Evolutionary conservation across 495 filamentous ascomycete species (phyloP), one percentile per base, ranked within the genome.

Genomic region (Lentithecium fluviatile): DNA sequence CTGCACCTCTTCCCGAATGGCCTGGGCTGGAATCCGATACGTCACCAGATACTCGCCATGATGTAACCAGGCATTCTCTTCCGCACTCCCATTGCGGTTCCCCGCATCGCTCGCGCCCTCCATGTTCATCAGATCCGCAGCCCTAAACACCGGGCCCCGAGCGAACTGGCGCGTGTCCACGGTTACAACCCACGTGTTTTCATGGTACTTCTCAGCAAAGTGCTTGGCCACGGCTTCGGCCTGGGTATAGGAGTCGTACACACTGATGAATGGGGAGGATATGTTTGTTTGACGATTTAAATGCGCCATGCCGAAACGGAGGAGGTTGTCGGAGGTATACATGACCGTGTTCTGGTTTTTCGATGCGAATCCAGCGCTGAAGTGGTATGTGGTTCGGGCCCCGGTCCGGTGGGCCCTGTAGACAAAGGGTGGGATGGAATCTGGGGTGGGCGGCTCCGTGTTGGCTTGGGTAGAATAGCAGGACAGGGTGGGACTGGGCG

Each of bases 111-210:
- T n/a, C 13, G 36, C 53, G 32, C 25, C 23, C 6, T n/a, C 40
- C 32, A 36, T 26, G 2, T 46, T 26, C 8, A 63, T 19, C 26
- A 63, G 26, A 51, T 63, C 60, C 17, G 21, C 52, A 24, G 65
- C 65, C 12, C 60, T 49, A 38, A 68, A 64, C 17, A 68, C 61
- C 8, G 65, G 65, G 24, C 65, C 65, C 0, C 60, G 42, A 13
- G 55, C 65, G 2, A 64, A 38, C 10, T 55, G 48, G 1, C 42
- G 26, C 36, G 65, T 68, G 40, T 60, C 57, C 51, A 68, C 47
- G 0, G 17, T 45, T 13, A 64, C 60, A 3, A 68, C 51, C 13
- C 13, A 34, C 15, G 32, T 37, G 12, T 43, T 29, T n/a, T 46
- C 56, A 1, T 46, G 32, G 23, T 42, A 24, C 24, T 60, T 23